Evolutionary conservation across 352 stramenopile species (phyloP), one percentile per base, ranked within the genome.

Genomic region (Globisporangium echinulatum): DNA sequence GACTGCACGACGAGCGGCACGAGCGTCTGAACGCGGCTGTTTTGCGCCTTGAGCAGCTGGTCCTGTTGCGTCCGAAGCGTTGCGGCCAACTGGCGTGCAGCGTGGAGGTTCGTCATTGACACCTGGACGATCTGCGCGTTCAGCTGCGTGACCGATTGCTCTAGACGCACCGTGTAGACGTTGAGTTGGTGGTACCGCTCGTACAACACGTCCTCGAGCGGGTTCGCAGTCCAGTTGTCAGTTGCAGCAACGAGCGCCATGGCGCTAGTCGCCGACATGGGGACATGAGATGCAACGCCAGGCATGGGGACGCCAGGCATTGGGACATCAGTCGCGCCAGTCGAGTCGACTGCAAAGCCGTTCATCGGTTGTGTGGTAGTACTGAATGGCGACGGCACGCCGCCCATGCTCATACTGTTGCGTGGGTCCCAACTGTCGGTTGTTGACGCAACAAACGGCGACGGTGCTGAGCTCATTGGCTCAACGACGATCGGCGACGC

Each of bases 1-100:
- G 79, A 89, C 62, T 88, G 72, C 37, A 88, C 69, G 36, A 92
- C 64, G 7, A 85, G 67, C 3, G 76, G 66, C 4, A 88, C 69
- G 6, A 90, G 52, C 13, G 80, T 36, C 33, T 72, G 63, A 37
- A 74, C 64, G 0, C 85, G 70, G 7, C 54, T 65, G 2, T 19
- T 43, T 54, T 75, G 73, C 14, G 60, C 54, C 33, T 57, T 59
- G 10, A 76, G 59, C 1, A 89, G 51, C 17, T 74, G 15, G 37
- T 49, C 19, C 53, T 82, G 71, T 44, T 69, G 58, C 13, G 66
- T 58, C 36, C 53, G 77, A 46, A 74, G 64, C 44, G 58, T 57
- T 9, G 36, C 19, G 61, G 78, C 73, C 36, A 76, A 48, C 2
- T 61, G 59, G 7, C 55, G 56, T 10, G 71, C 75, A 1, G 50